These are phyloP conservation scores for Sungouiozyma ichnusensis DNA, from an alignment of 805 yeast species.

Conservation along the genomic window DNA sequence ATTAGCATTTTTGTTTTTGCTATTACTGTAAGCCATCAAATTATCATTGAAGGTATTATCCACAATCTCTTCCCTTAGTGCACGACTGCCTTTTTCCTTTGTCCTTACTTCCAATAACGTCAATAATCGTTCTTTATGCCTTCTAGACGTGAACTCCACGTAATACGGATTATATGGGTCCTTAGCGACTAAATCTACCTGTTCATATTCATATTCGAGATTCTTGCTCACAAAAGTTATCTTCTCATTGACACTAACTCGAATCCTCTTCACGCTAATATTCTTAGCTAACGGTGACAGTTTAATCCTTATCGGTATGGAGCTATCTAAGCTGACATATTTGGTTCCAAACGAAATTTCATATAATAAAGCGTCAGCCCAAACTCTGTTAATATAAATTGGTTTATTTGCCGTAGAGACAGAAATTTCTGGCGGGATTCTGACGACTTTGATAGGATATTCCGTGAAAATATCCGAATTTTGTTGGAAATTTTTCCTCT, in stretches of 20 bases:
- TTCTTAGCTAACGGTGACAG: constrained; percentile 57
- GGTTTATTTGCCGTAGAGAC: constrained; percentile 50
- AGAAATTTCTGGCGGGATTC: constrained; percentile 35
- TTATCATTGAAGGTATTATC: constrained; percentile 50
- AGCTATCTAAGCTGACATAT: constrained; percentile 55
- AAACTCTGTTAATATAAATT: constrained; percentile 61
- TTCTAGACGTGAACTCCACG: constrained; percentile 26
- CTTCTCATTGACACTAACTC: constrained; percentile 57
- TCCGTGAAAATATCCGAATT: constrained; percentile 19
- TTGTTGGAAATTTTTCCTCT: constrained; percentile 1
- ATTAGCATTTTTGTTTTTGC: constrained; percentile 9
- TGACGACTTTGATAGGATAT: constrained; percentile 28
- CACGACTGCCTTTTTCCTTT: constrained; percentile 36
- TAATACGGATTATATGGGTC: constrained; percentile 30
- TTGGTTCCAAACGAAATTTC: constrained; percentile 64
- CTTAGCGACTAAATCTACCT: constrained; percentile 31
- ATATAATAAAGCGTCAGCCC: constrained; percentile 66
- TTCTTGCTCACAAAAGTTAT: constrained; percentile 54
- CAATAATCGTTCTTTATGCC: constrained; percentile 41
- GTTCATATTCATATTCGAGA: constrained; percentile 45
- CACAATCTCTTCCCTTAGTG: constrained; percentile 51
- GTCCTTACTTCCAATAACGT: constrained; percentile 59
- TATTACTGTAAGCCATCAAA: constrained; percentile 41
- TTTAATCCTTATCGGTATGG: constrained; percentile 50
- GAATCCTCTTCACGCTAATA: constrained; percentile 51